Evolutionary conservation across 805 yeast species (phyloP).

Genomic region (Candida pseudoglaebosa): DNA sequence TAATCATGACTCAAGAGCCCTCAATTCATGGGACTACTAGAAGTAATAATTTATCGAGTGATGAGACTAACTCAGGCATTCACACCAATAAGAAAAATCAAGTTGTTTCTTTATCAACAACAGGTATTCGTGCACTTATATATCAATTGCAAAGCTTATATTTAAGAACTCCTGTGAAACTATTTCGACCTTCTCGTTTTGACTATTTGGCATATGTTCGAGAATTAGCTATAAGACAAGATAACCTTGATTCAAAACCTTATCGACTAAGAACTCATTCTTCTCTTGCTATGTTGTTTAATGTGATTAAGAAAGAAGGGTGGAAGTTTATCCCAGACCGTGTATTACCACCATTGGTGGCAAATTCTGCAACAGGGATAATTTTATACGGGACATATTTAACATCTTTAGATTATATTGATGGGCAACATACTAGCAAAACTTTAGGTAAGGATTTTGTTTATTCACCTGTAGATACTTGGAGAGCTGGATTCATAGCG

Average conservation of each 20-base stretch:
- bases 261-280: conserved; percentile 68
- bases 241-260: conserved; percentile 42
- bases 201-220: conserved; percentile 76
- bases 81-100: conserved; percentile 21
- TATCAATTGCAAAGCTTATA: conserved; percentile 76
- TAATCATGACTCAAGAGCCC: conserved; percentile 1
- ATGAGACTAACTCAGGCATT: neutral
- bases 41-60: neutral
- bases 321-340: conserved; percentile 85
- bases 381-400: conserved; percentile 82
- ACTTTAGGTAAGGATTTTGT: conserved; percentile 9
- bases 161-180: conserved; percentile 75
- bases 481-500: conserved; percentile 79
- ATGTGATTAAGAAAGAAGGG: conserved; percentile 72
- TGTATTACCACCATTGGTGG: conserved; percentile 81
- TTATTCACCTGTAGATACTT: conserved; percentile 48
- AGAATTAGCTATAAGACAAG: conserved; percentile 44
- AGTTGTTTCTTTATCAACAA: conserved; percentile 75
- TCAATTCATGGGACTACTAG: neutral
- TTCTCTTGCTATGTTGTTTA: conserved; percentile 65
- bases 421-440: conserved; percentile 11
- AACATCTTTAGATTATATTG: conserved; percentile 40
- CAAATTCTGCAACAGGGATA: conserved; percentile 86
- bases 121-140: conserved; percentile 81
- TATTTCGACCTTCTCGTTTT: conserved; percentile 86